Evolutionary conservation across 352 stramenopile genomes (phyloP).

Genomic region (Globisporangium megalacanthum): DNA sequence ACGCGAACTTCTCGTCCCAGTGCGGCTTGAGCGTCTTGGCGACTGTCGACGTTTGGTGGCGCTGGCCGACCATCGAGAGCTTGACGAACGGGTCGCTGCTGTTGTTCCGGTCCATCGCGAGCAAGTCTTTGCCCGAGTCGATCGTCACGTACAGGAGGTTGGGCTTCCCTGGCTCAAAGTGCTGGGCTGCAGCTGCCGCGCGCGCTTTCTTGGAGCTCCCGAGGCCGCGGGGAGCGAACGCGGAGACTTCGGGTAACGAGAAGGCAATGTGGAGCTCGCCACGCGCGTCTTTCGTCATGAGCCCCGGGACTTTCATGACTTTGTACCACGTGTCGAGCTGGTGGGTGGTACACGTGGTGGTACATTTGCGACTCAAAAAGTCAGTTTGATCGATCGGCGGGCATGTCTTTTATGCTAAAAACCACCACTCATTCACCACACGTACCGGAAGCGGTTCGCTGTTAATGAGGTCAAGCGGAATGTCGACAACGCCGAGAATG

Average conservation of each 20-base stretch:
- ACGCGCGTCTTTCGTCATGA: conserved; percentile 52
- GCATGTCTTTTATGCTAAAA: no score
- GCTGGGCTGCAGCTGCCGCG: neutral
- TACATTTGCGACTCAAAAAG: neutral
- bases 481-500: conserved; percentile 59
- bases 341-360: neutral
- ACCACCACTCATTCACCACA: neutral
- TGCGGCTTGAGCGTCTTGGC: conserved; percentile 71
- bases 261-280: conserved; percentile 51
- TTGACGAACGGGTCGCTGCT: conserved; percentile 86
- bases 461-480: conserved; percentile 45
- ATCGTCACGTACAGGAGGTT: conserved; percentile 72
- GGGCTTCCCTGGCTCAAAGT: conserved; percentile 17
- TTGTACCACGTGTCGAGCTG: conserved; percentile 41
- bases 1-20: conserved; percentile 71
- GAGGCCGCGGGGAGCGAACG: neutral
- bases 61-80: conserved; percentile 64
- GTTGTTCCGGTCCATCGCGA: conserved; percentile 75
- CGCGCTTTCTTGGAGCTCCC: conserved; percentile 1
- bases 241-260: conserved; percentile 8
- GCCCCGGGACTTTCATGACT: conserved; percentile 31
- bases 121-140: conserved; percentile 62
- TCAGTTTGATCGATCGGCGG: no score
- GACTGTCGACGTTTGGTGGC: conserved; percentile 54
- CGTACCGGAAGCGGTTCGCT: conserved; percentile 17